Percentiles rank a stretch among this genome's conserved stretches.
These are phyloP conservation scores for Eucalyptus tenuipes DNA, from an alignment of 345 rosid species.

Conservation along the genomic window DNA sequence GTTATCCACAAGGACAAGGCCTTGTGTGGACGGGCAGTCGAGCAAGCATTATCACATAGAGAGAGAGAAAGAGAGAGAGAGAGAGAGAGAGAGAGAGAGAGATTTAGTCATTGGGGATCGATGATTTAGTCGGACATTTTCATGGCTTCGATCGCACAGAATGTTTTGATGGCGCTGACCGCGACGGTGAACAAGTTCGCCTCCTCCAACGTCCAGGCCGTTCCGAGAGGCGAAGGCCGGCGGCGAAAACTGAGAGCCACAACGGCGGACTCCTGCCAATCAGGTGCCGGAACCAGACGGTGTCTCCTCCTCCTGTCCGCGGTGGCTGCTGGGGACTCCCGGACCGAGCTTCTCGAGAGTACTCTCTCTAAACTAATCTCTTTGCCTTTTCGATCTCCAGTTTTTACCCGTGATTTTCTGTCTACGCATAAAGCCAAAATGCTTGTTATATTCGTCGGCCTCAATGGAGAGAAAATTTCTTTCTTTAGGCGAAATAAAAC, in stretches of 20 bases:
- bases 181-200: constrained; percentile 79
- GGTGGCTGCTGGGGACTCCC: constrained; percentile 25
- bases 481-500: neutral
- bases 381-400: neutral
- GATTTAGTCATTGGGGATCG: neutral
- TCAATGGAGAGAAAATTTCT: neutral
- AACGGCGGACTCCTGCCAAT: neutral
- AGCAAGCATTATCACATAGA: neutral
- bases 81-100: neutral
- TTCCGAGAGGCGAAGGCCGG: constrained; percentile 33
- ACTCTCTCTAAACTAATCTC: neutral
- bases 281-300: constrained; percentile 20
- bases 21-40: neutral
- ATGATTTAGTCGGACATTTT: neutral
- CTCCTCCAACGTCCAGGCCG: constrained; percentile 67
- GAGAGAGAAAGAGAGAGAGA: neutral
- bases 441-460: neutral
- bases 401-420: neutral
- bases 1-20: neutral
- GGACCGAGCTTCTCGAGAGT: constrained; percentile 66
- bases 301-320: constrained; percentile 47
- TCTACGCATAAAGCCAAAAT: accelerated
- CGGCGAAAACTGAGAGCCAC: neutral
- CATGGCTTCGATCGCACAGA: constrained; percentile 46
- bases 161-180: constrained; percentile 85